Conservation (phyloP, 1,284 basidiomycete genomes). For the Inonotus hispidus region DNA sequence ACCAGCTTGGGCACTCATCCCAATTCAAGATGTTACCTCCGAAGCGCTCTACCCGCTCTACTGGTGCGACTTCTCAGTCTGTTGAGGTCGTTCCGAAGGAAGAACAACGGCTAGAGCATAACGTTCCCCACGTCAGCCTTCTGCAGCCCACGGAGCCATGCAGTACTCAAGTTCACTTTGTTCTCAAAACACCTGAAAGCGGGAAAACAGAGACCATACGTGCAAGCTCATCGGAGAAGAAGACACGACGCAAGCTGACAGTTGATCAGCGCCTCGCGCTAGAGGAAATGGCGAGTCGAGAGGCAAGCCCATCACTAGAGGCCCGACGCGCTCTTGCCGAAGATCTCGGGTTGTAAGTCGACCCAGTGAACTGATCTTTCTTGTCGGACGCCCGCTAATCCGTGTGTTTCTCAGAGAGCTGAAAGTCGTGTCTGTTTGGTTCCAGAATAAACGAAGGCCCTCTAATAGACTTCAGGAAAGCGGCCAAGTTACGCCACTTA, state of each 20-base stretch:
- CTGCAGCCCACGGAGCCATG: neutral
- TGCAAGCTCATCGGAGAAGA: neutral
- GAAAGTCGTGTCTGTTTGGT: constrained; percentile 17
- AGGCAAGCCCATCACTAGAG: constrained; percentile 1
- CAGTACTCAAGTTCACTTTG: neutral
- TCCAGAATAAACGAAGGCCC: constrained; percentile 17
- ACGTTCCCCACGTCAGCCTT: neutral
- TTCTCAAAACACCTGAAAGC: neutral
- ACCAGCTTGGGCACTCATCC: neutral
- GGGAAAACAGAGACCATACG: neutral
- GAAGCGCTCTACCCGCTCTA: constrained; percentile 15
- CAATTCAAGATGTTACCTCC: constrained; percentile 17
- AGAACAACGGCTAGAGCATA: neutral
- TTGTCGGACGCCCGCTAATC: neutral
- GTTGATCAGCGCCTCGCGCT: constrained; percentile 4
- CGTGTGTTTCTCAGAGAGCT: constrained; percentile 6
- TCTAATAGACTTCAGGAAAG: constrained; percentile 1
- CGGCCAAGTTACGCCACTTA: neutral
- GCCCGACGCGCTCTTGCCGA: constrained; percentile 7
- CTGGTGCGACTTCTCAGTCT: neutral
- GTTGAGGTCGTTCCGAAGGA: neutral
- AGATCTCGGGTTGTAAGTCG: constrained; percentile 12
- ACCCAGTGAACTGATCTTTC: neutral
- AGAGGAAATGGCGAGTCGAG: constrained; percentile 3
- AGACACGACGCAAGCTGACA: constrained; percentile 12